phyloP scores from a whole-genome alignment of 305 asterid species.

The Fraxinus sp. region DNA sequence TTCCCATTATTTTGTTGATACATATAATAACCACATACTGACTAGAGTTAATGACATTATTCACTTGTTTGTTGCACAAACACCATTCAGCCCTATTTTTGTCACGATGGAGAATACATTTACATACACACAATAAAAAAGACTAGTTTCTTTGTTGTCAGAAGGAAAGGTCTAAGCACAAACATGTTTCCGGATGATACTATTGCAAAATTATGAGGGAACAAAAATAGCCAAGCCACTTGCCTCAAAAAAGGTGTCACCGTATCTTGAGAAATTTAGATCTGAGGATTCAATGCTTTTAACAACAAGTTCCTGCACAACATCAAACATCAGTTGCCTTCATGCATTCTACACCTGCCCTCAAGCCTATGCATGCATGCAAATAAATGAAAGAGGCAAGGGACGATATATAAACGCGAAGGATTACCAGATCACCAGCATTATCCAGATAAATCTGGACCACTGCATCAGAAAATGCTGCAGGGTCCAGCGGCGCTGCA shows the following conservation, averaged over 20 bases:
- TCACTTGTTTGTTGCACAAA: background rate
- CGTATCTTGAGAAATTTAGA: slow-evolving; percentile 92
- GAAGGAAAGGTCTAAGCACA: background rate
- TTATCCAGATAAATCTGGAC: slow-evolving; percentile 99
- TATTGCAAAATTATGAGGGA: background rate
- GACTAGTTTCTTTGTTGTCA: background rate
- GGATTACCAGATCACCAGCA: slow-evolving; percentile 98
- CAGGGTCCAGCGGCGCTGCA: slow-evolving; percentile 99
- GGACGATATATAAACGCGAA: background rate
- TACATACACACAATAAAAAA: background rate
- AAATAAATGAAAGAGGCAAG: background rate
- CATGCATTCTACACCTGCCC: background rate
- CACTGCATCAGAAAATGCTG: slow-evolving; percentile 99
- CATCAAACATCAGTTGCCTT: slow-evolving; percentile 16
- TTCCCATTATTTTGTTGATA: background rate
- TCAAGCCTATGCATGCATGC: background rate
- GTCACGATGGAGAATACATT: background rate
- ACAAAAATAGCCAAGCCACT: background rate
- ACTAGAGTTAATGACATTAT: background rate
- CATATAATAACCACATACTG: background rate
- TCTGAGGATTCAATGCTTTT: slow-evolving; percentile 82
- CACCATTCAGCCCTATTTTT: background rate
- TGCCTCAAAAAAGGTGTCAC: slow-evolving; percentile 97
- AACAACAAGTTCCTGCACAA: slow-evolving; percentile 86
- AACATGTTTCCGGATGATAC: background rate